These are phyloP conservation scores for Trichophyton verrucosum DNA, from an alignment of 2,329 filamentous ascomycete species.

Conservation along the genomic window DNA sequence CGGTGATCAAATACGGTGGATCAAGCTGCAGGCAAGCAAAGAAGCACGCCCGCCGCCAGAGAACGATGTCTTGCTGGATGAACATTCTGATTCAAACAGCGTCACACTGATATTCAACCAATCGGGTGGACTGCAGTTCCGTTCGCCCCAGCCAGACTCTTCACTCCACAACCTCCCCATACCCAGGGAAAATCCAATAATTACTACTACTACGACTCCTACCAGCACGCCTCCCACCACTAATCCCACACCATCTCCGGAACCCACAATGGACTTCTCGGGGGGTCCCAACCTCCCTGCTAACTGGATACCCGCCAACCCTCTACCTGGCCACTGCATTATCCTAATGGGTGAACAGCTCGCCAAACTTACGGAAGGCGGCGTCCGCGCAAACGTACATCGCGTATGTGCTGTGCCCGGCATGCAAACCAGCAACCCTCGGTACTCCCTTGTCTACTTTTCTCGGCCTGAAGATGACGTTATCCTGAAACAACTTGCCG, in stretches of 20 bases:
- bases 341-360: conserved; percentile 11
- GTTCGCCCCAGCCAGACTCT: background rate
- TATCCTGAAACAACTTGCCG: conserved; percentile 11
- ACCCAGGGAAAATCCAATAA: background rate
- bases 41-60: background rate
- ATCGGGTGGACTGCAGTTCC: conserved; percentile 8
- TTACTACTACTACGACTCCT: background rate
- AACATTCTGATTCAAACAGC: conserved; percentile 11
- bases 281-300: background rate
- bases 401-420: conserved; percentile 8
- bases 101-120: conserved; percentile 11
- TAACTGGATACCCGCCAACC: conserved; percentile 8
- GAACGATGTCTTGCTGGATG: conserved; percentile 10
- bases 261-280: background rate
- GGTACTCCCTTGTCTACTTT: conserved; percentile 12
- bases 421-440: background rate
- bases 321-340: conserved; percentile 11
- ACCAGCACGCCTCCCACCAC: background rate
- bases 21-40: conserved; percentile 10
- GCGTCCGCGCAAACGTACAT: conserved; percentile 9
- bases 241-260: background rate
- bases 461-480: conserved; percentile 11
- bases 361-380: conserved; percentile 5
- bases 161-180: background rate
- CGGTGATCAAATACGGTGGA: conserved; percentile 12